Conservation (phyloP, 805 yeast species). For the Candida ortonii region DNA sequence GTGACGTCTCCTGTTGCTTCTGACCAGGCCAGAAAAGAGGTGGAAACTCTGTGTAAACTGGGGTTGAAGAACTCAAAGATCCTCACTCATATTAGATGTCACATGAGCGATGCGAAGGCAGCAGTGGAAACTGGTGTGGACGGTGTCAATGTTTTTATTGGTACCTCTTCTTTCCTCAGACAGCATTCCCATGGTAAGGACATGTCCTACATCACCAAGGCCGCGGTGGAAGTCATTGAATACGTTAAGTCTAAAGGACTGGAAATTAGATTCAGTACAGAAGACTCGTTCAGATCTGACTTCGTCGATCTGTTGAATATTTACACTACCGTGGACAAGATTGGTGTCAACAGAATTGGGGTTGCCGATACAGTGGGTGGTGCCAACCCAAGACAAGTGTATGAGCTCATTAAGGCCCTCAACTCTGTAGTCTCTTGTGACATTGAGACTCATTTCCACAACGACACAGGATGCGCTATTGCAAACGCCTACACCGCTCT, state of each 20-base stretch:
- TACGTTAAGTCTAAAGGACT: slow-evolving; percentile 59
- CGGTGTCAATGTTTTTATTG: slow-evolving; percentile 61
- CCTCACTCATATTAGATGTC: slow-evolving; percentile 59
- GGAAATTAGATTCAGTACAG: slow-evolving; percentile 57
- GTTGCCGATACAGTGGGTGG: slow-evolving; percentile 65
- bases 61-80: slow-evolving; percentile 54
- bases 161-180: slow-evolving; percentile 56
- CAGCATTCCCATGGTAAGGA: slow-evolving; percentile 59
- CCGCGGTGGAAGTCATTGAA: slow-evolving; percentile 58
- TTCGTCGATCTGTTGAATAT: slow-evolving; percentile 57
- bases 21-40: slow-evolving; percentile 55
- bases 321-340: slow-evolving; percentile 58
- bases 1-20: slow-evolving; percentile 59
- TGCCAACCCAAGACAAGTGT: slow-evolving; percentile 62
- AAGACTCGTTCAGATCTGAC: slow-evolving; percentile 60
- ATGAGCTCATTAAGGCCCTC: slow-evolving; percentile 55
- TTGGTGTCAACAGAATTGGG: slow-evolving; percentile 61
- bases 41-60: slow-evolving; percentile 58
- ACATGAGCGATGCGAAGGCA: slow-evolving; percentile 58
- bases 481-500: slow-evolving; percentile 63
- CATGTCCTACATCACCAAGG: slow-evolving; percentile 55
- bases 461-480: slow-evolving; percentile 63
- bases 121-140: slow-evolving; percentile 64
- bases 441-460: slow-evolving; percentile 61
- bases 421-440: slow-evolving; percentile 57